Evolutionary conservation across 2,329 filamentous ascomycete species (phyloP).

Genomic region (Ophiognomonia clavigignenti-juglandacearum): DNA sequence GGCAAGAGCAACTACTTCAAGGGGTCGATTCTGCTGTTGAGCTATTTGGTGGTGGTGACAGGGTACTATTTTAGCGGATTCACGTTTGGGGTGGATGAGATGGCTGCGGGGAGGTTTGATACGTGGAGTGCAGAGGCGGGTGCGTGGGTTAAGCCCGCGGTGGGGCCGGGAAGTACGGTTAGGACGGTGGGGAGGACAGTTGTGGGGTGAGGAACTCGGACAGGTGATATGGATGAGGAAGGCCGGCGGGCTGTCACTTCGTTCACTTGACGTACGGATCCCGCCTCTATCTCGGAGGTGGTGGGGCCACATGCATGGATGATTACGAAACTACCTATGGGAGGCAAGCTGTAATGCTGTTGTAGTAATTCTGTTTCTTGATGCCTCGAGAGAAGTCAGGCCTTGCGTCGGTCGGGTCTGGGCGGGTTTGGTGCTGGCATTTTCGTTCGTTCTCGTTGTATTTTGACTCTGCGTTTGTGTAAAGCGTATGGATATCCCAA

Average conservation of each 20-base stretch:
- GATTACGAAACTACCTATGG: not conserved
- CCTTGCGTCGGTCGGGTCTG: not conserved
- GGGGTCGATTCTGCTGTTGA: conserved; percentile 87
- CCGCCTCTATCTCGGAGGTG: not conserved
- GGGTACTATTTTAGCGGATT: conserved; percentile 82
- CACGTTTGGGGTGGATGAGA: conserved; percentile 12
- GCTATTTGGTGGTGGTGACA: conserved; percentile 85
- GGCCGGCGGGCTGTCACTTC: conserved; percentile 30
- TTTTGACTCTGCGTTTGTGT: not conserved
- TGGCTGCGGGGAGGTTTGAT: conserved; percentile 44
- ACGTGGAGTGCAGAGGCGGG: conserved; percentile 44
- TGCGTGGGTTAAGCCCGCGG: conserved; percentile 34
- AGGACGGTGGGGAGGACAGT: conserved; percentile 19
- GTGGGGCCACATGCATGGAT: not conserved
- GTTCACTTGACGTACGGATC: not conserved
- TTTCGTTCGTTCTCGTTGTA: not conserved
- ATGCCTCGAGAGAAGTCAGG: no score
- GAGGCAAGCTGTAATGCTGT: not conserved
- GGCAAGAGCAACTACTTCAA: conserved; percentile 99
- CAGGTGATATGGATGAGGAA: no score
- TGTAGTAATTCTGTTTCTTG: not conserved
- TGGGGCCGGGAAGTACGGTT: conserved; percentile 30
- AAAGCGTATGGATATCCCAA: not conserved
- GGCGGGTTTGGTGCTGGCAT: not conserved
- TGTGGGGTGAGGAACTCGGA: conserved; percentile 52